phyloP scores from a whole-genome alignment of 2,329 filamentous ascomycete genomes.

The Monosporascus sp. region DNA sequence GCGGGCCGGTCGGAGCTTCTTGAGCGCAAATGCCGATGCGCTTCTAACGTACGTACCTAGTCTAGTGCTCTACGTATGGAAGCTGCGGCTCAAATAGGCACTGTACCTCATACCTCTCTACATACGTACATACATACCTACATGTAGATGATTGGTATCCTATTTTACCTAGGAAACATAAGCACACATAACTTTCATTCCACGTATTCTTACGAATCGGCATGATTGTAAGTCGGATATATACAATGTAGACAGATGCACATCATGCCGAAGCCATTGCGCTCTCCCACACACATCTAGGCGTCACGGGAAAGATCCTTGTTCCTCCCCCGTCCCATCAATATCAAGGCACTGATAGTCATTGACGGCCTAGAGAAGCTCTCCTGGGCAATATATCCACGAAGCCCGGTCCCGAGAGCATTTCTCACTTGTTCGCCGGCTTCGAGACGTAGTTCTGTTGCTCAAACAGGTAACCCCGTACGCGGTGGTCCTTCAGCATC shows the following conservation, averaged over 20 bases:
- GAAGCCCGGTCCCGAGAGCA: too few relatives aligned
- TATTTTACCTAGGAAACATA: too few relatives aligned
- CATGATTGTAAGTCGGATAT: not conserved
- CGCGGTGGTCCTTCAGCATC: conserved; percentile 68
- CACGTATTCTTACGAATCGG: not conserved
- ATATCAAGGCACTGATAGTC: not conserved
- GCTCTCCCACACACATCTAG: not conserved
- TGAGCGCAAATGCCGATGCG: conserved; percentile 17
- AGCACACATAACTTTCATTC: too few relatives aligned
- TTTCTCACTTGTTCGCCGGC: conserved; percentile 8
- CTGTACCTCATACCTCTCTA: too few relatives aligned
- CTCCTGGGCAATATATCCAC: too few relatives aligned
- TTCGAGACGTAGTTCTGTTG: conserved; percentile 65
- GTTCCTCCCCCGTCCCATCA: not conserved
- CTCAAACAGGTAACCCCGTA: conserved; percentile 73
- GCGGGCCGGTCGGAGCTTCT: conserved; percentile 19
- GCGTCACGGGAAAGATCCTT: not conserved
- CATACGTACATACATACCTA: too few relatives aligned
- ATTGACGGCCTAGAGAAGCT: not conserved
- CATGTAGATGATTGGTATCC: too few relatives aligned
- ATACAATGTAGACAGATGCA: not conserved
- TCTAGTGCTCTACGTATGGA: not conserved
- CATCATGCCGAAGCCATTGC: not conserved
- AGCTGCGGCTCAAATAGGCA: too few relatives aligned
- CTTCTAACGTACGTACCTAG: not conserved